These are phyloP conservation scores for Xylaria flabelliformis DNA, from an alignment of 495 filamentous ascomycete genomes.

Conservation along the genomic window DNA sequence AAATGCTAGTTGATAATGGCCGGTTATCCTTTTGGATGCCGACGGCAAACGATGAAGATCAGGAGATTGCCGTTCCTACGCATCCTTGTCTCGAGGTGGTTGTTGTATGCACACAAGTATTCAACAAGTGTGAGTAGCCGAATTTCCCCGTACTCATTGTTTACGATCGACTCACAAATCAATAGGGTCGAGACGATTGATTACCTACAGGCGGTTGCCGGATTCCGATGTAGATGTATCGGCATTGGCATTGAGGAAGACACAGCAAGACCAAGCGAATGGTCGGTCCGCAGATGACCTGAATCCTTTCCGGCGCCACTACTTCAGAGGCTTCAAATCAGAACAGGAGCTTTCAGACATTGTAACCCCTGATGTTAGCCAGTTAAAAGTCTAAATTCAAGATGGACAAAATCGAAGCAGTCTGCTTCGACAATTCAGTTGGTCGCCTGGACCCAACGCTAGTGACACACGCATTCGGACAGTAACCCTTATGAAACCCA, in stretches of 20 bases:
- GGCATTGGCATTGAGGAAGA: slow-evolving; percentile 46
- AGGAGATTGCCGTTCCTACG: slow-evolving; percentile 75
- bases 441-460: not conserved
- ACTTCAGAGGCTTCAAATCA: slow-evolving; percentile 54
- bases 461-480: not conserved
- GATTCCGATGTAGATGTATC: slow-evolving; percentile 60
- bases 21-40: slow-evolving; percentile 97
- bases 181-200: slow-evolving; percentile 80
- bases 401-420: not conserved
- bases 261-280: slow-evolving; percentile 48
- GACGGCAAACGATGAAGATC: slow-evolving; percentile 77
- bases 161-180: slow-evolving; percentile 28
- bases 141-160: slow-evolving; percentile 1
- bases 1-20: slow-evolving; percentile 80
- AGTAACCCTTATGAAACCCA: not conserved
- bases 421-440: not conserved
- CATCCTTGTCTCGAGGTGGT: slow-evolving; percentile 80
- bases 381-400: slow-evolving; percentile 4
- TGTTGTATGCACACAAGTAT: slow-evolving; percentile 80
- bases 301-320: slow-evolving; percentile 78
- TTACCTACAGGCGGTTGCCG: slow-evolving; percentile 80
- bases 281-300: slow-evolving; percentile 72
- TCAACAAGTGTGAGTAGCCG: slow-evolving; percentile 76
- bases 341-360: slow-evolving; percentile 29
- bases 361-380: not conserved